Evolutionary conservation across 179 eudicot genomes (phyloP), one percentile per base, ranked within the genome.

Genomic region (Spergularia azorica): DNA sequence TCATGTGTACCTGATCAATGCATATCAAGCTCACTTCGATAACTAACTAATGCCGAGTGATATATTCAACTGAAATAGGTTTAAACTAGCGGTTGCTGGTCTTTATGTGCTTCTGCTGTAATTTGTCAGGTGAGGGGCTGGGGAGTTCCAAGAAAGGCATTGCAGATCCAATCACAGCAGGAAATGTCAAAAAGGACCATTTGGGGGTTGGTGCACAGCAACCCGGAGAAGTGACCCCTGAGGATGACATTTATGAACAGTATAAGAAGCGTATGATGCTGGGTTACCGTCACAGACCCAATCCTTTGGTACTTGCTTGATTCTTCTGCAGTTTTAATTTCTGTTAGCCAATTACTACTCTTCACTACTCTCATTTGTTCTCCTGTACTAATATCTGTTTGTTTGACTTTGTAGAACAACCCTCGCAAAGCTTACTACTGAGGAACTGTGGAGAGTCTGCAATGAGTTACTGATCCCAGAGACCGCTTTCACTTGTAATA

Each of bases 181-280:
- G 99, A 41, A 85, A 87, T 78, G 91, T 91, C 38, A 95, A 95
- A 82, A 80, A 78, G 74, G 84, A 95, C 78, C 78, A 93, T 77
- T 80, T 95, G 81, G 99, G 99, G n/a, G 99, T 95, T 60, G 99
- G 99, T 63, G 99, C 99, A 20, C 81, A 83, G 43, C 85, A 90
- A 50, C 99, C 99, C 0, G 99, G 99, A 11, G 99, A 95, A 78
- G 99, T 95, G 74, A 90, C 86, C 39, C 88, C 99, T 26, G 99
- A 95, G 0, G 99, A 95, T 79, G 99, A 95, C 81, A 95, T 95
- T 72, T 95, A 95, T 16, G 99, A 95, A 84, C 99, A 95, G 82
- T 95, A 93, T 81, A 95, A 95, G 88, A 95, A 95, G 85, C 94
- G 97, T 4, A 95, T 95, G 99, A 95, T 95, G 99, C 94, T 95